phyloP scores from a whole-genome alignment of 306 rosid species.

The cucumber (Cucumis sativus) region Cucumber_9930_V3 NC_026655.2:13905001-13905500 shows the following conservation, averaged over 20 bases:
- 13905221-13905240: conserved; percentile 92
- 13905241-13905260: conserved; percentile 85
- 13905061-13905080: background rate
- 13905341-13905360: conserved; percentile 99
- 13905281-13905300: conserved; percentile 94
- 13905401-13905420: conserved; percentile 94
- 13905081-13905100: background rate
- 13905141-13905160: conserved; percentile 96
- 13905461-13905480: conserved; percentile 80
- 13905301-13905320: conserved; percentile 85
- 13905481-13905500: conserved; percentile 89
- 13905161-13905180: conserved; percentile 85
- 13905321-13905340: conserved; percentile 91
- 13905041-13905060: background rate
- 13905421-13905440: conserved; percentile 84
- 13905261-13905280: conserved; percentile 89
- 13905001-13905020: background rate
- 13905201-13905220: conserved; percentile 85
- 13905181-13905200: conserved; percentile 78
- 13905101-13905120: conserved; percentile 33
- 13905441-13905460: conserved; percentile 80
- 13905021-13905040: background rate
- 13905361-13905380: conserved; percentile 91
- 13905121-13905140: conserved; percentile 54
- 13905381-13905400: conserved; percentile 98